Conservation (phyloP, 306 rosid species). For the Begonia fuchsioides region DNA sequence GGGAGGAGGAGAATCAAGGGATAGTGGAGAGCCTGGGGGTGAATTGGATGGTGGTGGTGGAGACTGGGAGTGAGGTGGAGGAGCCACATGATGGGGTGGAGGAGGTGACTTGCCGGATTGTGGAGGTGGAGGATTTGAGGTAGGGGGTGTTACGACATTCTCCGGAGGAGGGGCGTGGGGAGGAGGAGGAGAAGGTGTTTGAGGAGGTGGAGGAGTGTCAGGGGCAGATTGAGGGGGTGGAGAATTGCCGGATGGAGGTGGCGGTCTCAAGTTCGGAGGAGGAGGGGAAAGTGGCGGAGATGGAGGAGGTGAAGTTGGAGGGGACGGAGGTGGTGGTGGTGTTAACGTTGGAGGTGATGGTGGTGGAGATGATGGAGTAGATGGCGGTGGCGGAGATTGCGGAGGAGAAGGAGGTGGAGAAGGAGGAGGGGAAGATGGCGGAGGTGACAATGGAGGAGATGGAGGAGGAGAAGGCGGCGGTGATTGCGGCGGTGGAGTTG, state of each 20-base stretch:
- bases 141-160: slow-evolving; percentile 26
- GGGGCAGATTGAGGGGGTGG: slow-evolving; percentile 58
- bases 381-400: slow-evolving; percentile 20
- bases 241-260: slow-evolving; percentile 20
- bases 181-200: slow-evolving; percentile 11
- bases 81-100: slow-evolving; percentile 26
- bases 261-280: slow-evolving; percentile 35
- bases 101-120: slow-evolving; percentile 27
- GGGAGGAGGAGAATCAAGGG: slow-evolving; percentile 32
- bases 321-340: slow-evolving; percentile 19
- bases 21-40: slow-evolving; percentile 22
- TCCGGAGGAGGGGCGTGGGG: slow-evolving; percentile 41
- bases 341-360: slow-evolving; percentile 25
- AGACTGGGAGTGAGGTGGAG: slow-evolving; percentile 1
- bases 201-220: slow-evolving; percentile 13
- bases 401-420: slow-evolving; percentile 14
- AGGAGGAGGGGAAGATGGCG: slow-evolving; percentile 14
- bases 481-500: slow-evolving; percentile 12
- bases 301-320: neutral
- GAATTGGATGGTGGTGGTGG: slow-evolving; percentile 14
- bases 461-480: slow-evolving; percentile 31
- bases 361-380: slow-evolving; percentile 16
- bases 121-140: slow-evolving; percentile 40
- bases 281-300: slow-evolving; percentile 9
- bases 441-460: slow-evolving; percentile 10